Conservation (phyloP, 1,284 basidiomycete genomes). For the Ganoderma meredithae region DNA sequence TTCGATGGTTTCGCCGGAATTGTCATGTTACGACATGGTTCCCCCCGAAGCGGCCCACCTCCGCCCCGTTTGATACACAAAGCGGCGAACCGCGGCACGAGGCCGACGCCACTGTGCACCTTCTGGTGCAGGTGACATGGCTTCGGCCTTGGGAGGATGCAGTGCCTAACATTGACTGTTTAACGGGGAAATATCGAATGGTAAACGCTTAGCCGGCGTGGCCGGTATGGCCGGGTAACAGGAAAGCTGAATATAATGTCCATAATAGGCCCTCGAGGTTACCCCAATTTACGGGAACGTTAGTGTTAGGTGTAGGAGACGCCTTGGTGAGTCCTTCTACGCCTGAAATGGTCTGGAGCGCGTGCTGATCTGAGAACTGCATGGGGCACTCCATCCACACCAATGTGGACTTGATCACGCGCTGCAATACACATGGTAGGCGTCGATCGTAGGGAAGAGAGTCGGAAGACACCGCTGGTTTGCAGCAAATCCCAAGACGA, state of each 20-base stretch:
- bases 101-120: neutral
- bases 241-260: neutral
- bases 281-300: slow-evolving; percentile 88
- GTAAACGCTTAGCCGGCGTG: neutral
- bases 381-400: slow-evolving; percentile 3
- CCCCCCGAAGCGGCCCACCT: neutral
- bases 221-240: neutral
- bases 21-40: neutral
- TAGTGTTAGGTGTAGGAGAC: slow-evolving; percentile 93
- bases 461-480: slow-evolving; percentile 88
- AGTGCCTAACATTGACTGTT: neutral
- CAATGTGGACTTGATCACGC: neutral
- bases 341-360: neutral
- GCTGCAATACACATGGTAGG: slow-evolving; percentile 50
- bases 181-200: neutral
- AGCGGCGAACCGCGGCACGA: neutral
- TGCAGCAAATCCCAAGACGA: slow-evolving; percentile 82
- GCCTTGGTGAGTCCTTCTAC: slow-evolving; percentile 71
- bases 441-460: slow-evolving; percentile 91
- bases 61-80: neutral
- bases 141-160: neutral
- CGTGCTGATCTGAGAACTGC: neutral
- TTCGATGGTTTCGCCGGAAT: neutral
- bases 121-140: neutral
- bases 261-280: slow-evolving; percentile 68